phyloP scores from a whole-genome alignment of 305 asterid species.

The Rubia peregrina region DNA sequence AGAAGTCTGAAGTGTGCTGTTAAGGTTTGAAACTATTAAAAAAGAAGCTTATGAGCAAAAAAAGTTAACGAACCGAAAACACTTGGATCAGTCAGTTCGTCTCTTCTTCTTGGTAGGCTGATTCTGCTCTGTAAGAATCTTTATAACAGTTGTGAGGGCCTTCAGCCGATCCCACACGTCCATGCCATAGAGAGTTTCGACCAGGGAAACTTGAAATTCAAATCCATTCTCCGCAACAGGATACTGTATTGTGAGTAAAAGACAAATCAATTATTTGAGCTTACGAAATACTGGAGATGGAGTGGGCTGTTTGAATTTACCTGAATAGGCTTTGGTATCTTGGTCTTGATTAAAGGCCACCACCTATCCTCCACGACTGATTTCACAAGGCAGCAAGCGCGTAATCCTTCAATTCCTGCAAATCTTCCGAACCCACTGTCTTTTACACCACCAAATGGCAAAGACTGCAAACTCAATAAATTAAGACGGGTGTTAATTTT shows the following conservation, averaged over 20 bases:
- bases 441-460: slow-evolving; percentile 96
- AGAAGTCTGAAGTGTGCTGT: too few species aligned
- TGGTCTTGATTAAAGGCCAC: slow-evolving; percentile 93
- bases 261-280: slow-evolving; percentile 6
- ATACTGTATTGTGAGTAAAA: slow-evolving; percentile 40
- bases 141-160: slow-evolving; percentile 66
- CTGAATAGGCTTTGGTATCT: slow-evolving; percentile 94
- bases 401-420: slow-evolving; percentile 88
- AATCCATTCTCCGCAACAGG: slow-evolving; percentile 77
- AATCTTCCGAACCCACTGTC: slow-evolving; percentile 98
- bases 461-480: slow-evolving; percentile 44
- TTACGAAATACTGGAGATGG: background rate
- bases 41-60: too few species aligned
- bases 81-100: slow-evolving; percentile 17
- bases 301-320: slow-evolving; percentile 23
- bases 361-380: slow-evolving; percentile 90
- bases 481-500: background rate
- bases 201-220: slow-evolving; percentile 73
- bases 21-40: background rate
- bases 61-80: background rate
- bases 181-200: slow-evolving; percentile 73
- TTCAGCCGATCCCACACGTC: slow-evolving; percentile 65
- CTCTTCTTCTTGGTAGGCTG: slow-evolving; percentile 35
- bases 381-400: slow-evolving; percentile 95
- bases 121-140: slow-evolving; percentile 57